A percentile compares a stretch with the other conserved stretches of the same genome.
phyloP scores from a whole-genome alignment of 495 filamentous ascomycete species.

The Ramalina peruviana region DNA sequence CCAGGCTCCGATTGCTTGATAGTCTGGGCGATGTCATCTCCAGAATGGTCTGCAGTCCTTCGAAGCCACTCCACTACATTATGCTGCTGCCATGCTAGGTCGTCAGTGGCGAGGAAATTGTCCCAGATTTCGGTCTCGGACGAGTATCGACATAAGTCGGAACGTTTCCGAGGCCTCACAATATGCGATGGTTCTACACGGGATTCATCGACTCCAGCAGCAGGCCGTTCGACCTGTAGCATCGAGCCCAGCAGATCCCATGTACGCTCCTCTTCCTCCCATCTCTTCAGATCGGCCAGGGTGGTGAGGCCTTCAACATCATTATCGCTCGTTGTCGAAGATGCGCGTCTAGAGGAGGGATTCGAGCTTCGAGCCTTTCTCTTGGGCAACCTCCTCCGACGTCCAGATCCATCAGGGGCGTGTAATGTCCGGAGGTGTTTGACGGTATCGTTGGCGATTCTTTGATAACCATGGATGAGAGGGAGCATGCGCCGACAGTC shows the following conservation, averaged over 20 bases:
- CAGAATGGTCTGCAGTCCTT: constrained; percentile 45
- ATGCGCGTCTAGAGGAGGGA: constrained; percentile 2
- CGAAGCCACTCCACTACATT: constrained; percentile 75
- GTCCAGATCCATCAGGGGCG: constrained; percentile 14
- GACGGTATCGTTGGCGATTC: constrained; percentile 19
- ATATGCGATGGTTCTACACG: constrained; percentile 18
- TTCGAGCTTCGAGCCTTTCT: constrained; percentile 8
- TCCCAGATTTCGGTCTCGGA: constrained; percentile 50
- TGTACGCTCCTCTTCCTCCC: constrained; percentile 66
- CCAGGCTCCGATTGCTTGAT: constrained; percentile 50
- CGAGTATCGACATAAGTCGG: constrained; percentile 40
- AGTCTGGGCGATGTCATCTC: constrained; percentile 57
- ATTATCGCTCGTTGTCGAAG: not conserved
- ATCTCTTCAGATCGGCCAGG: constrained; percentile 42
- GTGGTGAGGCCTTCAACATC: constrained; percentile 5
- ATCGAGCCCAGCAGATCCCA: constrained; percentile 70
- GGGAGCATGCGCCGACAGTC: constrained; percentile 15
- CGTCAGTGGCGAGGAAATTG: constrained; percentile 47
- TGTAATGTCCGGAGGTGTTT: constrained; percentile 21
- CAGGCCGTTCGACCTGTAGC: constrained; percentile 37
- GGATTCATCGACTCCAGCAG: constrained; percentile 21
- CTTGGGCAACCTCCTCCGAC: constrained; percentile 1
- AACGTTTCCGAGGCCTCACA: constrained; percentile 24
- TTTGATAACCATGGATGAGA: constrained; percentile 21
- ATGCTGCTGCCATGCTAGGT: constrained; percentile 59